Conservation (phyloP, 164 flowering plant genomes). For the Berberis thunbergii region DNA sequence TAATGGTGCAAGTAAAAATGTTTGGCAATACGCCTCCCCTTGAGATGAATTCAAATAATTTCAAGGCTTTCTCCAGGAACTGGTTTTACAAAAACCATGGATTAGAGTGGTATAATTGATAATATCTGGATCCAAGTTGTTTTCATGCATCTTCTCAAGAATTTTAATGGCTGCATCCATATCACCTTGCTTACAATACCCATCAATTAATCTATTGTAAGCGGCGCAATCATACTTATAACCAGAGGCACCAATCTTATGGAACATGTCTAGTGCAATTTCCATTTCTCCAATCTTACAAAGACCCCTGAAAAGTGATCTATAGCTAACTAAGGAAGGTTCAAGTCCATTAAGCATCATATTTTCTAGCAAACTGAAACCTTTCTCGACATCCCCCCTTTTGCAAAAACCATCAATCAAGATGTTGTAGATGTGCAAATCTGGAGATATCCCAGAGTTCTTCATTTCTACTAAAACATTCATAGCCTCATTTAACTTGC, state of each 20-base stretch:
- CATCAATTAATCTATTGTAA: slow-evolving; percentile 36
- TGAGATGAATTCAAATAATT: too few relatives aligned
- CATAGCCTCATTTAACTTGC: slow-evolving; percentile 30
- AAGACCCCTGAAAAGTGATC: slow-evolving; percentile 32
- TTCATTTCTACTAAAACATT: slow-evolving; percentile 45
- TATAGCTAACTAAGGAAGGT: slow-evolving; percentile 42
- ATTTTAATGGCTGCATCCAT: slow-evolving; percentile 25
- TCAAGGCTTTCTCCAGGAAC: too few relatives aligned
- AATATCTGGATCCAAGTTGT: too few relatives aligned
- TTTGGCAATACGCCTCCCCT: too few relatives aligned
- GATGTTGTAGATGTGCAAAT: slow-evolving; percentile 53
- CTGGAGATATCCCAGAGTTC: slow-evolving; percentile 30
- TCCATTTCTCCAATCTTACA: slow-evolving; percentile 32
- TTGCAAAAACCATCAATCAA: slow-evolving; percentile 51
- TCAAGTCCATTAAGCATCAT: too few relatives aligned
- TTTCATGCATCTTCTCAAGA: slow-evolving; percentile 34
- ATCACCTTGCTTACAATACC: slow-evolving; percentile 35
- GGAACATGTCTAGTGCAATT: slow-evolving; percentile 23
- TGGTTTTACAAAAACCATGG: too few relatives aligned
- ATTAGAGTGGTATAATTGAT: too few relatives aligned
- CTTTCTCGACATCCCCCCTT: too few relatives aligned
- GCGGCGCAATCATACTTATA: slow-evolving; percentile 26
- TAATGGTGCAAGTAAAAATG: too few relatives aligned
- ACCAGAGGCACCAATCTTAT: slow-evolving; percentile 22
- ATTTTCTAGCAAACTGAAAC: too few relatives aligned